Conservation (phyloP, 345 rosid species). For the Arabidopsis suecica region DNA sequence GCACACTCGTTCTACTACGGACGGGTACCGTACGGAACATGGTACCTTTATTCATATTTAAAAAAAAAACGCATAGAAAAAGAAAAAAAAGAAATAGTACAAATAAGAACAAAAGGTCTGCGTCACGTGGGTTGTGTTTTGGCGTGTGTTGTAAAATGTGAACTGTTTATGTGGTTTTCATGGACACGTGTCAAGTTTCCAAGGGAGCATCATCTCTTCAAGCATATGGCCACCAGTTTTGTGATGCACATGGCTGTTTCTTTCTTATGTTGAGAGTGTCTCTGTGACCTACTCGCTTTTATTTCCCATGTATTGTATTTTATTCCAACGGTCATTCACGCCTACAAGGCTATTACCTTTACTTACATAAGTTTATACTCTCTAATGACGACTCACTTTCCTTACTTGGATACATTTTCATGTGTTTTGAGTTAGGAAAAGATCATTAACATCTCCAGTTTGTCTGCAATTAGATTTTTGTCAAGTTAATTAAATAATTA, state of each 20-base stretch:
- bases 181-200: conserved; percentile 16
- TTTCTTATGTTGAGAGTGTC: not conserved
- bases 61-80: not conserved
- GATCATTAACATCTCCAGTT: too few relatives aligned
- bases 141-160: conserved; percentile 36
- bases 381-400: too few relatives aligned
- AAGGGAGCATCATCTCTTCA: not conserved
- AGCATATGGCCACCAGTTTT: conserved; percentile 27
- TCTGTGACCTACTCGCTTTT: conserved; percentile 1
- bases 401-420: too few relatives aligned
- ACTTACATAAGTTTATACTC: too few relatives aligned
- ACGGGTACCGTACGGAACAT: conserved; percentile 43
- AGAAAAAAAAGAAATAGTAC: not conserved
- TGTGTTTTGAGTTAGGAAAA: too few relatives aligned
- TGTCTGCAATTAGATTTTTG: too few relatives aligned
- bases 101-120: conserved; percentile 15
- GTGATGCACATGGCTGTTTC: conserved; percentile 36
- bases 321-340: not conserved
- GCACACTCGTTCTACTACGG: conserved; percentile 31
- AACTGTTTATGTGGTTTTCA: conserved; percentile 1
- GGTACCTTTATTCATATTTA: conserved; percentile 2
- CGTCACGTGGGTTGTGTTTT: conserved; percentile 44
- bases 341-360: not conserved
- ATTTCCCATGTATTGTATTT: not conserved
- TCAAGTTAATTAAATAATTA: not conserved